Percentiles rank a stretch among this genome's conserved stretches.
Conservation (phyloP, 805 yeast species). For the Candida corydali region DNA sequence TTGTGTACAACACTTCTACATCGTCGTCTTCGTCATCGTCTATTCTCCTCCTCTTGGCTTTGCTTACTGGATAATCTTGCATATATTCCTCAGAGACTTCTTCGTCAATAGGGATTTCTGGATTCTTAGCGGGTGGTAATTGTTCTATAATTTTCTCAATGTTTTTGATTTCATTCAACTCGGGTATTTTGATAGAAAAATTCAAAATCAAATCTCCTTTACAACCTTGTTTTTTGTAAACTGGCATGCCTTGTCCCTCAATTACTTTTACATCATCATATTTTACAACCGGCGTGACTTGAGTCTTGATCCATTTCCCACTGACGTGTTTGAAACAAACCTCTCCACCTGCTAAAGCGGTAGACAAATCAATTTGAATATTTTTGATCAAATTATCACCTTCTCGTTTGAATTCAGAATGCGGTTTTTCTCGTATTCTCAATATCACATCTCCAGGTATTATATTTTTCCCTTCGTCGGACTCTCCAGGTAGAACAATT, state of each 20-base stretch:
- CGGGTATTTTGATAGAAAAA: slow-evolving; percentile 35
- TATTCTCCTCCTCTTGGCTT: background rate
- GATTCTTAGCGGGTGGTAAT: slow-evolving; percentile 4
- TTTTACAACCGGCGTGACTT: slow-evolving; percentile 26
- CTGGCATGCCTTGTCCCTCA: slow-evolving; percentile 62
- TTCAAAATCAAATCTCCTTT: slow-evolving; percentile 37
- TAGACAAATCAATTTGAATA: slow-evolving; percentile 45
- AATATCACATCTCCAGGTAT: slow-evolving; percentile 68
- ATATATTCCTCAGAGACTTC: background rate
- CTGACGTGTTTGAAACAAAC: background rate
- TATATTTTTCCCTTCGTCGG: slow-evolving; percentile 57
- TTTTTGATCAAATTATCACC: slow-evolving; percentile 43
- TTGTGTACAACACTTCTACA: background rate
- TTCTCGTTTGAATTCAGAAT: slow-evolving; percentile 37
- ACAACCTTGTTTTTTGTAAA: slow-evolving; percentile 9
- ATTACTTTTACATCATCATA: slow-evolving; percentile 47
- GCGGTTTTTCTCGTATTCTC: slow-evolving; percentile 41
- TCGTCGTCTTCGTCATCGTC: background rate
- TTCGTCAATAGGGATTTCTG: background rate
- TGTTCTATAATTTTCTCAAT: slow-evolving; percentile 3
- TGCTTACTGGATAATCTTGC: background rate
- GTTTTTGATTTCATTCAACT: slow-evolving; percentile 11
- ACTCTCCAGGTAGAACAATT: slow-evolving; percentile 53
- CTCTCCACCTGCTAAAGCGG: slow-evolving; percentile 56
- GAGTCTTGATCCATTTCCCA: background rate